Percentiles rank a stretch among this genome's conserved stretches.
Conservation (phyloP, 371 early-diverging fungal genomes). For the Entomophthora muscae region DNA sequence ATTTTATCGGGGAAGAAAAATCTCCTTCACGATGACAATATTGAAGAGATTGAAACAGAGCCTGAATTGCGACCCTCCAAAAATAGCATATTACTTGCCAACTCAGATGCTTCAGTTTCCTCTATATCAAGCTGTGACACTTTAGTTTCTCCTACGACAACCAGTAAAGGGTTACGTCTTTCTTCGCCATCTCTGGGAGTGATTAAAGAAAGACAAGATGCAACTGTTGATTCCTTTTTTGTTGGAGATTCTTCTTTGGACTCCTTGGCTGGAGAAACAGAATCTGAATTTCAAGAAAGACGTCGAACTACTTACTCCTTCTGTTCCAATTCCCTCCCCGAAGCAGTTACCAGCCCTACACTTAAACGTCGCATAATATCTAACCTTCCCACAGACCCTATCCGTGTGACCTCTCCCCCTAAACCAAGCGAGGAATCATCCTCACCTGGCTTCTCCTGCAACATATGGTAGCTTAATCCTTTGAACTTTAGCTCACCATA, state of each 20-base stretch:
- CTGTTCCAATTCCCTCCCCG: neutral
- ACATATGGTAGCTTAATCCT: slow-evolving; percentile 8
- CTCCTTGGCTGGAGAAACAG: neutral
- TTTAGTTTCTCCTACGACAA: neutral
- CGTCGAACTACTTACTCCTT: neutral
- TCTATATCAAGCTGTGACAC: neutral
- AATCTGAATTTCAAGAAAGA: neutral
- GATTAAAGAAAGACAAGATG: neutral
- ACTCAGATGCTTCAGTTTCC: neutral
- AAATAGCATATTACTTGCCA: neutral
- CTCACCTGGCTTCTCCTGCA: neutral
- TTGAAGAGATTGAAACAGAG: neutral
- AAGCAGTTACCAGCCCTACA: neutral
- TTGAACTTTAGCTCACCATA: neutral
- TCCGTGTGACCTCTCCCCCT: neutral
- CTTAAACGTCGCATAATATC: neutral
- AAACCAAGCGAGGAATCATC: neutral
- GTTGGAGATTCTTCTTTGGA: neutral
- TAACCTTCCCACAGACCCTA: neutral
- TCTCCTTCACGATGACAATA: neutral
- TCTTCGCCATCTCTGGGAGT: neutral
- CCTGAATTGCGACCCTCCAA: neutral
- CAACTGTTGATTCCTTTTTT: neutral
- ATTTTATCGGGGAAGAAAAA: neutral
- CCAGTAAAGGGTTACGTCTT: neutral